These are phyloP conservation scores for Krasilnikovozyma curviuscula DNA, from an alignment of 768 basidiomycete genomes.

Conservation along the genomic window DNA sequence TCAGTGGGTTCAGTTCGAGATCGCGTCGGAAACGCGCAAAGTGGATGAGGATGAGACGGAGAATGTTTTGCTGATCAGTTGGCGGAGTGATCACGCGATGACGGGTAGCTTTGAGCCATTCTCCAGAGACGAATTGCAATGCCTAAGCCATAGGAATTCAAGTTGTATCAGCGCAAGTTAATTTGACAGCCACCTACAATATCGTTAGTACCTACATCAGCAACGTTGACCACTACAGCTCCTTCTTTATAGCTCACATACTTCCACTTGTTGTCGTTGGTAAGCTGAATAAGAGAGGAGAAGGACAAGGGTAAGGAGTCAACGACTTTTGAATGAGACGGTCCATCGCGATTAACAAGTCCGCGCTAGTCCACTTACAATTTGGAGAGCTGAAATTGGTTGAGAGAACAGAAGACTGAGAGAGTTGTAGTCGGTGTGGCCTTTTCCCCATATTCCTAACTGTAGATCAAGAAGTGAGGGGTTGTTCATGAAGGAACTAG, in stretches of 20 bases:
- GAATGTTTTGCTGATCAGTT: slow-evolving; percentile 16
- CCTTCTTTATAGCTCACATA: slow-evolving; percentile 18
- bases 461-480: too few relatives aligned
- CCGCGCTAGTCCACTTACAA: too few relatives aligned
- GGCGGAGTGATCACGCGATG: slow-evolving; percentile 19
- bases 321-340: too few relatives aligned
- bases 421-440: slow-evolving; percentile 18
- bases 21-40: slow-evolving; percentile 11
- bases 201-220: too few relatives aligned
- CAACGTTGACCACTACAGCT: slow-evolving; percentile 21
- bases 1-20: slow-evolving; percentile 13
- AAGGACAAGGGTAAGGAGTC: too few relatives aligned
- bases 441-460: slow-evolving; percentile 18
- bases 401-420: slow-evolving; percentile 19
- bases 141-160: too few relatives aligned
- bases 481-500: too few relatives aligned
- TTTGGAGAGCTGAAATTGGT: slow-evolving; percentile 19
- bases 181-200: too few relatives aligned
- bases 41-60: slow-evolving; percentile 17
- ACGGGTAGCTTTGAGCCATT: slow-evolving; percentile 19
- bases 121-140: slow-evolving; percentile 13
- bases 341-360: too few relatives aligned
- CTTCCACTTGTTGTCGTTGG: slow-evolving; percentile 17
- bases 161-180: too few relatives aligned
- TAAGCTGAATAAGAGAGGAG: too few relatives aligned